A percentile compares a stretch with the other conserved stretches of the same genome.
phyloP scores from a whole-genome alignment of 805 yeast species.

The Ogataea siamensis region DNA sequence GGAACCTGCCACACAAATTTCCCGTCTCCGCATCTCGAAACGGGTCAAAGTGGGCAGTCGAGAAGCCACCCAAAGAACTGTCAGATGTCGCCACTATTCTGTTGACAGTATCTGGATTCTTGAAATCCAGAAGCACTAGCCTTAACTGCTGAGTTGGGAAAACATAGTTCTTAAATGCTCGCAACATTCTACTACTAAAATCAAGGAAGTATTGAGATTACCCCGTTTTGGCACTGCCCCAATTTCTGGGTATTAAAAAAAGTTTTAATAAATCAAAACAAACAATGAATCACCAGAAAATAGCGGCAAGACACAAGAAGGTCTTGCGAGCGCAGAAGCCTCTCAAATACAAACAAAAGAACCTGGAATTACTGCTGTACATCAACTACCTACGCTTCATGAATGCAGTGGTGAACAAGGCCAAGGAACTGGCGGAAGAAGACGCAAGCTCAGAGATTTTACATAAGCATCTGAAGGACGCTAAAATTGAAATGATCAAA shows the following conservation, averaged over 20 bases:
- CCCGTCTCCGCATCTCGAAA: constrained; percentile 37
- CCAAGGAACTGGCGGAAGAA: constrained; percentile 37
- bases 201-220: not conserved
- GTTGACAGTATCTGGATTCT: constrained; percentile 45
- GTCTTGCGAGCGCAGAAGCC: constrained; percentile 9
- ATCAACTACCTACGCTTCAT: constrained; percentile 48
- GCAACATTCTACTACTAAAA: constrained; percentile 6
- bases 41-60: constrained; percentile 48
- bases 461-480: constrained; percentile 39
- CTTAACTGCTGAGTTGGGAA: constrained; percentile 22
- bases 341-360: constrained; percentile 20
- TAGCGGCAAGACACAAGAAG: constrained; percentile 15
- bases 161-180: constrained; percentile 15
- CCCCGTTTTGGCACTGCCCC: constrained; percentile 10
- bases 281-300: constrained; percentile 17
- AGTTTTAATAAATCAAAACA: constrained; percentile 1
- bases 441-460: constrained; percentile 44
- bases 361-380: constrained; percentile 37
- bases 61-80: constrained; percentile 74
- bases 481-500: constrained; percentile 26
- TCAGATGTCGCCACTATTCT: constrained; percentile 64
- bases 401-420: constrained; percentile 39
- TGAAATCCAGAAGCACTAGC: constrained; percentile 56
- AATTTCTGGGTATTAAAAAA: not conserved
- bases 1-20: constrained; percentile 56